Evolutionary conservation across 768 basidiomycete genomes (phyloP), one percentile per base, ranked within the genome.

Genomic region (Psilocybe cubensis): DNA sequence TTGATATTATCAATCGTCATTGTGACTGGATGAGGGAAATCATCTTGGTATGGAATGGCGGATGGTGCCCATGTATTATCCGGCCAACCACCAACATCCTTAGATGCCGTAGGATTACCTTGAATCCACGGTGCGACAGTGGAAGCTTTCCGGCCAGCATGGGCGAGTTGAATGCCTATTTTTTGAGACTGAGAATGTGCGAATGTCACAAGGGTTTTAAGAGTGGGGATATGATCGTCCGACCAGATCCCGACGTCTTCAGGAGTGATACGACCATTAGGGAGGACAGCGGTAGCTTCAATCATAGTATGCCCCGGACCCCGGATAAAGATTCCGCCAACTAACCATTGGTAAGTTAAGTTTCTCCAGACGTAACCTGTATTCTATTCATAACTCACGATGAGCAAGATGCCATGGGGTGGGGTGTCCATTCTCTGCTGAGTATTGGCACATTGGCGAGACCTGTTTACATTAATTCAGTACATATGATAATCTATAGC

Each of bases 141-240:
- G 8, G 84, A 85, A 0, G 83, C 88, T 69, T 92, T 92, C n/a
- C 90, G 77, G 0, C 91, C 91, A 0, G 89, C 87, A 60, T 93
- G 91, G 0, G 80, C 86, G 17, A 92, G 79, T 61, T 93, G 92
- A 54, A 92, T 86, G 6, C 76, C 91, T 21, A 92, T 81, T 46
- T 85, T 84, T 66, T 87, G 83, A 45, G 78, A 81, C 62, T 88
- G 86, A 0, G 84, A 82, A 64, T 89, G 87, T 20, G 86, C 86
- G 51, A 90, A 89, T 56, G 86, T 81, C 64, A 86, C 81, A 59
- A 92, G 76, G 29, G 80, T 68, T 54, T 77, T 57, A 47, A 61
- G 70, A 38, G 57, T 10, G 10, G 20, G n/a, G 61, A 66, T 66
- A 57, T 68, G 72, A 63, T 71, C 73, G 58, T 85, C 86, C 27